These are phyloP conservation scores for Rosa lucieae DNA, from an alignment of 306 rosid species.

Conservation along the genomic window DNA sequence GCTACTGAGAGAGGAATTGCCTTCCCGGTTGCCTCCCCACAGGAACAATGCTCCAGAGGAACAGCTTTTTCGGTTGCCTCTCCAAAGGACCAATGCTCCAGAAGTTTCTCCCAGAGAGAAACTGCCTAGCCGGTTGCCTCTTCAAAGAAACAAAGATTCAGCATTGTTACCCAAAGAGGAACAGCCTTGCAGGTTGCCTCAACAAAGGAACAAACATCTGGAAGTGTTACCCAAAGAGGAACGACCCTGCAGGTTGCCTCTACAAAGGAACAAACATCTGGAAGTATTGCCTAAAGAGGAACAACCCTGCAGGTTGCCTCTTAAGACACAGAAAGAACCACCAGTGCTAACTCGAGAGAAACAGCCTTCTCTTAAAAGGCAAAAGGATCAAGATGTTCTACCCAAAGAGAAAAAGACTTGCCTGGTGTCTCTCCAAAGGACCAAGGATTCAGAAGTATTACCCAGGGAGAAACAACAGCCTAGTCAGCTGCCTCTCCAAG, in stretches of 20 bases:
- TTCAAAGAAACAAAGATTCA: constrained; percentile 14
- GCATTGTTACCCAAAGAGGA: constrained; percentile 2
- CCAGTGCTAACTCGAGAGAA: neutral
- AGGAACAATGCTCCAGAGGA: neutral
- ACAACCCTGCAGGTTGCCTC: constrained; percentile 8
- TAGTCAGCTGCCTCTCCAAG: constrained; percentile 8
- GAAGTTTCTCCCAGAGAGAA: neutral
- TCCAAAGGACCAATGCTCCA: constrained; percentile 24
- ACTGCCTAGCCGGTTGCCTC: constrained; percentile 13
- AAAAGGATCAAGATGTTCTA: neutral
- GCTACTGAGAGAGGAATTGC: constrained; percentile 6
- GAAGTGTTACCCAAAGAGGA: constrained; percentile 7
- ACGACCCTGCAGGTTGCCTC: constrained; percentile 8
- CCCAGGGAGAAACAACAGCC: constrained; percentile 8
- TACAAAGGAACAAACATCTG: neutral
- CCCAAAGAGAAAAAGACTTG: neutral
- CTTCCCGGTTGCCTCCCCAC: neutral
- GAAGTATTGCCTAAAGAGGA: constrained; percentile 4
- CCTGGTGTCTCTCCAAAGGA: constrained; percentile 3
- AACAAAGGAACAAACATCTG: constrained; percentile 16
- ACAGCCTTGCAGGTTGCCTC: constrained; percentile 24
- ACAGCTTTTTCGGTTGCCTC: constrained; percentile 20
- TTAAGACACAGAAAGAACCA: neutral
- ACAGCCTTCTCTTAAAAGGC: neutral
- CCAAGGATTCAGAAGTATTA: constrained; percentile 2